Evolutionary conservation across 164 flowering plant species (phyloP).

Genomic region (Tetrastigma voinierianum): DNA sequence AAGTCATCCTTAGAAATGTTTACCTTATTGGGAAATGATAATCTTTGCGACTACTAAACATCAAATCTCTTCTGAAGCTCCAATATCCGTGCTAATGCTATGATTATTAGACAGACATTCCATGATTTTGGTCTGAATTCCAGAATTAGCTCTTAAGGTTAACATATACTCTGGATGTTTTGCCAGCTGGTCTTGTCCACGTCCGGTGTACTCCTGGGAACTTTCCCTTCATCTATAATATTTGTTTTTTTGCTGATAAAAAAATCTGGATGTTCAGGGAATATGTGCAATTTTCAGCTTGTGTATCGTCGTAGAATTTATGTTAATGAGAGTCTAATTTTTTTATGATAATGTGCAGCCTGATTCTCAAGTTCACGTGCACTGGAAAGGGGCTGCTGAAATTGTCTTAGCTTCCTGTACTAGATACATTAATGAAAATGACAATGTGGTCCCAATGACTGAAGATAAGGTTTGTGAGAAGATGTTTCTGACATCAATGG

Average conservation of each 20-base stretch:
- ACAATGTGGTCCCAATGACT: slow-evolving; percentile 35
- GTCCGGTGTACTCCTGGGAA: too few species aligned
- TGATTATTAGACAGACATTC: too few species aligned
- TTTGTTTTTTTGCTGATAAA: too few species aligned
- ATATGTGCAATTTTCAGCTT: neutral
- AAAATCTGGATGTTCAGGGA: neutral
- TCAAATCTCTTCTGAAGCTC: too few species aligned
- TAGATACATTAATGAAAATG: slow-evolving; percentile 51
- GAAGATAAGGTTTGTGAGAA: slow-evolving; percentile 55
- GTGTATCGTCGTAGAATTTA: neutral
- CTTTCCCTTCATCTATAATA: too few species aligned
- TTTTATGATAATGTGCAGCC: slow-evolving; percentile 38
- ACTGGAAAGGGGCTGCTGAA: slow-evolving; percentile 99
- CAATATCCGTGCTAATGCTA: too few species aligned
- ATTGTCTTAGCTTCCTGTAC: slow-evolving; percentile 76
- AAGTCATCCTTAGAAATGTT: too few species aligned
- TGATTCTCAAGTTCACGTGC: slow-evolving; percentile 68
- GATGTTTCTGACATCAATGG: neutral
- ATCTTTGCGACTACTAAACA: too few species aligned
- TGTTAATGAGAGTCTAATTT: neutral
- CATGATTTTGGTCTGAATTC: too few species aligned
- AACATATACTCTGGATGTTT: too few species aligned
- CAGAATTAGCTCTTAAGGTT: neutral
- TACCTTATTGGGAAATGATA: too few species aligned
- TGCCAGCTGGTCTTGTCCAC: too few species aligned